Evolutionary conservation across 2,329 filamentous ascomycete species (phyloP), one percentile per base, ranked within the genome.

Genomic region (Pseudocercospora crystallina): DNA sequence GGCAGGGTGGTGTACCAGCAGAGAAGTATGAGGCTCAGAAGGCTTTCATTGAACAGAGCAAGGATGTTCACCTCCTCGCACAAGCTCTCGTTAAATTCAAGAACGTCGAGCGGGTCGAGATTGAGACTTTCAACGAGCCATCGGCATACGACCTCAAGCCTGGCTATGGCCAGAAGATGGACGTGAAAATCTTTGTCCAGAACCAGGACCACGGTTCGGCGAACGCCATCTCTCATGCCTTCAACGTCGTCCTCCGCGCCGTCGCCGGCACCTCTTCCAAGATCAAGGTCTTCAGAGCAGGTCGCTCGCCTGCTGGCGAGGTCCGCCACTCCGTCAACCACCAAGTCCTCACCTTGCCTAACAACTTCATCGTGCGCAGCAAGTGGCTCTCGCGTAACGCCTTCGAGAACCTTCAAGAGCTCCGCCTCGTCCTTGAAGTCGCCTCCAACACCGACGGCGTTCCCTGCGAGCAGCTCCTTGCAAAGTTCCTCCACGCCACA

Each of bases 381-480:
- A 32, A 43, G 12, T 26, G n/a, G 17, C 13, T n/a, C 37, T 40
- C 15, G n/a, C 15, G 14, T 10, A 40, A 14, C n/a, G 40, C 33
- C 35, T 49, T 17, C 9, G 33, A 4, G 11, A 32, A 26, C 17
- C 31, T 53, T 38, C 13, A 45, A 33, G 33, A 20, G 26, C 33
- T 53, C 5, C 32, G 49, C n/a, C 44, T 53, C n/a, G 50, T 49
- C 11, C 20, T 53, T 5, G 50, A 49, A 17, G 29, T 48, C 40
- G 15, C 11, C 8, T 5, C 32, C 17, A 17, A 29, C 14, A 26
- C 13, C 29, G n/a, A 13, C 30, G 41, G 35, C 20, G 14, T 17
- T 5, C 30, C 41, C 33, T 45, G 49, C 44, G 36, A 44, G 26
- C 13, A 35, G 5, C 17, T 13, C 14, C 43, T 54, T 15, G 38